Evolutionary conservation across 306 rosid genomes (phyloP).

Genomic region (Quillaja saponaria): DNA sequence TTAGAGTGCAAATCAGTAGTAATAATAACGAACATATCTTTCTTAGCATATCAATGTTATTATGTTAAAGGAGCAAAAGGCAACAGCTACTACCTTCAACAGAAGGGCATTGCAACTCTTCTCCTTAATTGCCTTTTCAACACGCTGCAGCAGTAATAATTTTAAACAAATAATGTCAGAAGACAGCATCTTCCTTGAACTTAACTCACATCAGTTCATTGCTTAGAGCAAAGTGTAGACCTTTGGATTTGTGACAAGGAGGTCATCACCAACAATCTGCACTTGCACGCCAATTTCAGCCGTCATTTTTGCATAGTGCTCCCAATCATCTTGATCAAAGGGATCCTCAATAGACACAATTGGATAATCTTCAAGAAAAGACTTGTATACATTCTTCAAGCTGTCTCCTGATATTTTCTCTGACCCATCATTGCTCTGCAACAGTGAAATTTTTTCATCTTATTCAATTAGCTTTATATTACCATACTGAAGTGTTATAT

Average conservation of each 20-base stretch:
- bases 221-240: no score
- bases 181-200: neutral
- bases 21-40: no score
- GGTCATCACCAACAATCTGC: conserved; percentile 98
- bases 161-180: conserved; percentile 25
- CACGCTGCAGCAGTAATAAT: conserved; percentile 59
- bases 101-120: conserved; percentile 94
- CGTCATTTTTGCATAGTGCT: conserved; percentile 83
- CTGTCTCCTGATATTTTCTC: conserved; percentile 78
- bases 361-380: conserved; percentile 82
- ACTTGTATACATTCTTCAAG: conserved; percentile 89
- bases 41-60: no score
- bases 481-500: no score
- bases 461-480: no score
- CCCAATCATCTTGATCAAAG: conserved; percentile 99
- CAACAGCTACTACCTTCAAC: conserved; percentile 60
- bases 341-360: conserved; percentile 98
- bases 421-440: conserved; percentile 78
- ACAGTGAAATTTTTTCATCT: no score
- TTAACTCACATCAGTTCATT: no score
- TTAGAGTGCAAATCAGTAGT: no score
- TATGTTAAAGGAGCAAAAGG: neutral
- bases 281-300: conserved; percentile 70
- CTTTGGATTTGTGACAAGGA: conserved; percentile 97
- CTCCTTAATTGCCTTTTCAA: conserved; percentile 83